phyloP scores from a whole-genome alignment of 2,329 filamentous ascomycete genomes.

The Tolypocladium tundrense region DNA sequence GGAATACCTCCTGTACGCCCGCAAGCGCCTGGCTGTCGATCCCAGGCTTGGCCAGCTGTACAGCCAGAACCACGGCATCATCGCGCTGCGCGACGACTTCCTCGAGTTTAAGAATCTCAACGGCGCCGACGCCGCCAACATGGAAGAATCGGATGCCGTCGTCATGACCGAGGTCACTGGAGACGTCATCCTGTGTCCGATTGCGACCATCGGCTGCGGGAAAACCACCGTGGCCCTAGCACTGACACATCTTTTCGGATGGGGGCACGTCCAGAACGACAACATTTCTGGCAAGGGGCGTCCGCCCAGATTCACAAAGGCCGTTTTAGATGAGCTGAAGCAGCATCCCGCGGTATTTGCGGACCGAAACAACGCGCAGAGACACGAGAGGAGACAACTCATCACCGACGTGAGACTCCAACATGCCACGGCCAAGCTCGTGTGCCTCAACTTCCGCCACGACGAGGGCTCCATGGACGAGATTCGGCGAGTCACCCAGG shows the following conservation, averaged over 20 bases:
- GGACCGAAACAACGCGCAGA: constrained; percentile 89
- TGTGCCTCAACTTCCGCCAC: constrained; percentile 85
- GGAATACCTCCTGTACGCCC: constrained; percentile 78
- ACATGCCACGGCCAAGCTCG: constrained; percentile 56
- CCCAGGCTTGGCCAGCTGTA: constrained; percentile 61
- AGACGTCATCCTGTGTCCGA: constrained; percentile 75
- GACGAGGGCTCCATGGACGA: constrained; percentile 62
- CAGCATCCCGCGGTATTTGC: constrained; percentile 68
- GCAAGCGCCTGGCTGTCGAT: constrained; percentile 59
- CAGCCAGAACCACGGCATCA: constrained; percentile 87
- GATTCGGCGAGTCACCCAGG: constrained; percentile 64
- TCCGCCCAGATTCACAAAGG: constrained; percentile 66
- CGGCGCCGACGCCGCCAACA: constrained; percentile 76
- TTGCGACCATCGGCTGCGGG: constrained; percentile 90
- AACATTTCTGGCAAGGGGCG: constrained; percentile 77
- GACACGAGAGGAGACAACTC: constrained; percentile 78
- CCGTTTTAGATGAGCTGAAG: constrained; percentile 54
- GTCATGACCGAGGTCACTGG: constrained; percentile 44
- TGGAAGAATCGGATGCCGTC: constrained; percentile 45
- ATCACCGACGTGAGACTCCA: constrained; percentile 63
- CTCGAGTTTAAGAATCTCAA: constrained; percentile 73
- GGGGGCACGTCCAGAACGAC: constrained; percentile 94
- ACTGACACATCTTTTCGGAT: constrained; percentile 71
- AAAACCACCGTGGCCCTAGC: constrained; percentile 89
- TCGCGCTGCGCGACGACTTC: constrained; percentile 80